Evolutionary conservation across 345 rosid species (phyloP).

Genomic region (Abelmoschus esculentus): DNA sequence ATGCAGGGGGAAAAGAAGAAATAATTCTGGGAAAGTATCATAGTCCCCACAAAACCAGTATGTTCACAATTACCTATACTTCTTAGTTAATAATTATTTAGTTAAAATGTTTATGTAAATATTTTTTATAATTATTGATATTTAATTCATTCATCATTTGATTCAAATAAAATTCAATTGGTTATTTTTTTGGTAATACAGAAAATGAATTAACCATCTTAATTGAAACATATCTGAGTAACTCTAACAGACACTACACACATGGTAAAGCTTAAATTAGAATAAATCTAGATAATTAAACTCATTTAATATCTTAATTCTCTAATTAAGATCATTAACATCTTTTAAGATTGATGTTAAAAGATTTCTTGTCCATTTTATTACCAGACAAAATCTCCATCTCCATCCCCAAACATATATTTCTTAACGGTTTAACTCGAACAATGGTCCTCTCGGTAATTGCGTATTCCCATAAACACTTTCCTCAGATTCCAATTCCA

Average conservation of each 20-base stretch:
- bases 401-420: too few relatives aligned
- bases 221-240: too few relatives aligned
- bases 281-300: not conserved
- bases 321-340: not conserved
- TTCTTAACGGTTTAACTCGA: not conserved
- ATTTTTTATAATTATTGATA: too few relatives aligned
- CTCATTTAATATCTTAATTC: too few relatives aligned
- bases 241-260: too few relatives aligned
- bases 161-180: too few relatives aligned
- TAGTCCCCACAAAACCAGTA: not conserved
- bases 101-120: too few relatives aligned
- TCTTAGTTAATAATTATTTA: not conserved
- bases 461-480: slow-evolving; percentile 2
- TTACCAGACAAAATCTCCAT: too few relatives aligned
- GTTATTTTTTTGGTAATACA: too few relatives aligned
- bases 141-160: too few relatives aligned
- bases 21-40: slow-evolving; percentile 5
- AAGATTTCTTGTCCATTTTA: slow-evolving; percentile 9
- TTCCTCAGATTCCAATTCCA: slow-evolving; percentile 32
- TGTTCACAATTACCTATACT: not conserved
- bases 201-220: too few relatives aligned
- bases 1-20: not conserved
- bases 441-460: slow-evolving; percentile 27
- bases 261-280: too few relatives aligned
- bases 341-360: not conserved